Percentiles rank a stretch among this genome's conserved stretches.
phyloP scores from a whole-genome alignment of 352 stramenopile species.

The Globisporangium acanthophoron region DNA sequence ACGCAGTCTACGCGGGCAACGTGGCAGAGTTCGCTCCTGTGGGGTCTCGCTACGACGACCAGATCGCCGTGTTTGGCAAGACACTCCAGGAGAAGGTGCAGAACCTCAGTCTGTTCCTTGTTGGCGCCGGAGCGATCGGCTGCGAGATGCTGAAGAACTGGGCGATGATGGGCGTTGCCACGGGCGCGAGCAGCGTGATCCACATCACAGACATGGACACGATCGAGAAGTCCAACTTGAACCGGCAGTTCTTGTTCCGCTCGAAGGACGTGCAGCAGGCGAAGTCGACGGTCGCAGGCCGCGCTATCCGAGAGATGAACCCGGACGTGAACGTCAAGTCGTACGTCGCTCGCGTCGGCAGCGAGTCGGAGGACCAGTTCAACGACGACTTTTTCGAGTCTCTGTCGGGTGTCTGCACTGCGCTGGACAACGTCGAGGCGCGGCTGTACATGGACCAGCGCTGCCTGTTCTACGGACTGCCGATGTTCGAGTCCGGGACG shows the following conservation, averaged over 20 bases:
- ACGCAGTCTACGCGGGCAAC: conserved; percentile 46
- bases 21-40: conserved; percentile 50
- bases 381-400: conserved; percentile 97
- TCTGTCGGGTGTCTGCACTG: conserved; percentile 95
- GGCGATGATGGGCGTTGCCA: conserved; percentile 98
- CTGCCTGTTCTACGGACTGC: conserved; percentile 95
- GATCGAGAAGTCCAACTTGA: conserved; percentile 99
- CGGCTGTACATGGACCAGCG: conserved; percentile 97
- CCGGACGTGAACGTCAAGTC: conserved; percentile 88
- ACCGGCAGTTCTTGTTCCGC: conserved; percentile 98
- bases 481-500: conserved; percentile 99
- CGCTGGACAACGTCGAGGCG: conserved; percentile 98
- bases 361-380: conserved; percentile 97
- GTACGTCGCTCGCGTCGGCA: conserved; percentile 81
- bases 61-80: conserved; percentile 89
- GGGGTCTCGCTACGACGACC: conserved; percentile 90
- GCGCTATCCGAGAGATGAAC: conserved; percentile 95
- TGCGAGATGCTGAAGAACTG: conserved; percentile 99
- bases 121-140: conserved; percentile 98
- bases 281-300: conserved; percentile 94
- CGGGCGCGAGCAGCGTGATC: conserved; percentile 78
- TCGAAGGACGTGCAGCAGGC: conserved; percentile 95
- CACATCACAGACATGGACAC: conserved; percentile 99
- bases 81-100: conserved; percentile 78
- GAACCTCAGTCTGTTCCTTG: conserved; percentile 93